phyloP scores from a whole-genome alignment of 129 eudicot genomes.

The Apium graveolens region DNA sequence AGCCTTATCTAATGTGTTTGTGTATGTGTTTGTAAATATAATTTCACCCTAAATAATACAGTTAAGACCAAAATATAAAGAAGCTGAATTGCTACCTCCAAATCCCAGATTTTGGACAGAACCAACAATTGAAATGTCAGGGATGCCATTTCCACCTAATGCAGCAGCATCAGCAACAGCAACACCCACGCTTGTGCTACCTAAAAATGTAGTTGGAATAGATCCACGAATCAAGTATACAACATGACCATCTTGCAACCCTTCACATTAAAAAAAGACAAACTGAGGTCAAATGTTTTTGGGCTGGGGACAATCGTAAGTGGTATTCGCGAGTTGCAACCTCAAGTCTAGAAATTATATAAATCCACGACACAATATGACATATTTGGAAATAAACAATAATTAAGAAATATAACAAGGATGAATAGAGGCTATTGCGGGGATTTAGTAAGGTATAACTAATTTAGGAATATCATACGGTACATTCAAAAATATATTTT shows the following conservation, averaged over 20 bases:
- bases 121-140: background rate
- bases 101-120: background rate
- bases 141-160: background rate
- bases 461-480: no score
- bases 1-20: background rate
- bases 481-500: no score
- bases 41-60: background rate
- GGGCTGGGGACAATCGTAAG: no score
- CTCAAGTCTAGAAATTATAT: no score
- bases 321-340: no score
- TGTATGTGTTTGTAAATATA: no score
- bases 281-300: no score
- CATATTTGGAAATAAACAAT: no score
- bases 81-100: background rate
- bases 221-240: background rate
- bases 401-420: no score
- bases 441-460: no score
- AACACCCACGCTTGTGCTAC: conserved; percentile 15
- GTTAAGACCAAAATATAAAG: background rate
- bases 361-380: no score
- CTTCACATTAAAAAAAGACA: background rate
- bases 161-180: conserved; percentile 5
- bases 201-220: background rate
- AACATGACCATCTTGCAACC: background rate
- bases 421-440: no score